A percentile compares a stretch with the other conserved stretches of the same genome.
Conservation (phyloP, 228 moss, liverwort and hornwort species). For the Sphagnum magellanicum region DNA sequence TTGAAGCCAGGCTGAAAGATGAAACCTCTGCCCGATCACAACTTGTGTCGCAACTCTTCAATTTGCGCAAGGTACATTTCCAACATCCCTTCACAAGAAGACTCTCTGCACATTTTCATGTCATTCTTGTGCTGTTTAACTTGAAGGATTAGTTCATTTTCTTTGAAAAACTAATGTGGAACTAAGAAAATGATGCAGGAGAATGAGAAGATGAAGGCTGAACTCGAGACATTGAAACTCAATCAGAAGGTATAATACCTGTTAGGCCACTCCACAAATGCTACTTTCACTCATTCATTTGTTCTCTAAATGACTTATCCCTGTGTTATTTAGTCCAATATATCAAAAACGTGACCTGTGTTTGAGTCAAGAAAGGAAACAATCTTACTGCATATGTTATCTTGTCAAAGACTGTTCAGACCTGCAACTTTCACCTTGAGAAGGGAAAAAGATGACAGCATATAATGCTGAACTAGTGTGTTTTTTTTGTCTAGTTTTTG, state of each 20-base stretch:
- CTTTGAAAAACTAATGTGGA: background rate
- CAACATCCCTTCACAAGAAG: too few relatives aligned
- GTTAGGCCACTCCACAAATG: too few relatives aligned
- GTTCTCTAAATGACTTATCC: too few relatives aligned
- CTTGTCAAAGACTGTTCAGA: background rate
- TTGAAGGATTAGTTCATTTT: background rate
- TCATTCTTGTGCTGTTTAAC: background rate
- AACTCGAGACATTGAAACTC: constrained; percentile 65
- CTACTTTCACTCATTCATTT: too few relatives aligned
- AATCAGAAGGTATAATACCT: constrained; percentile 59
- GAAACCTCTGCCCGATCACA: constrained; percentile 88
- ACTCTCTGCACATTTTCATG: background rate
- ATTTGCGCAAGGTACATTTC: constrained; percentile 58
- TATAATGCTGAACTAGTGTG: background rate
- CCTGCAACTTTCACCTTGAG: background rate
- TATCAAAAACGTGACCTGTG: too few relatives aligned
- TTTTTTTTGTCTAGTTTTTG: constrained; percentile 37
- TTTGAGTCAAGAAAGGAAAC: too few relatives aligned
- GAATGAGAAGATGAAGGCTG: constrained; percentile 49
- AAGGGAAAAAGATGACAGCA: background rate
- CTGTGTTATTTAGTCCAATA: too few relatives aligned
- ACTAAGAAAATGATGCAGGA: constrained; percentile 25
- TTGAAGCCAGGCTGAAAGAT: constrained; percentile 70
- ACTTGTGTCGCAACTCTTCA: constrained; percentile 68
- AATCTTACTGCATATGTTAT: too few relatives aligned